Conservation (phyloP, 345 rosid species). For the Pistacia atlantica region DNA sequence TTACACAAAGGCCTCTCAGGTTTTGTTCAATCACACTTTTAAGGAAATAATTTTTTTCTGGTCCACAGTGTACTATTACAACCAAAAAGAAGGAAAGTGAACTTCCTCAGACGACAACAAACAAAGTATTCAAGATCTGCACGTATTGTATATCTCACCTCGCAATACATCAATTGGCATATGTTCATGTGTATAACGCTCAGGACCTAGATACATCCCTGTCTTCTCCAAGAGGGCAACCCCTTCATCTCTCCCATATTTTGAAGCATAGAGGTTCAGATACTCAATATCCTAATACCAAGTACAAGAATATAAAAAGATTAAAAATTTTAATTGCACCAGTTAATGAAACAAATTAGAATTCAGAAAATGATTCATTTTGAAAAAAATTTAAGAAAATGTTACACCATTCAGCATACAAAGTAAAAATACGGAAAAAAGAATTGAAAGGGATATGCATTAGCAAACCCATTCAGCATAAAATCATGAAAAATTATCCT, state of each 20-base stretch:
- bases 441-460: neutral
- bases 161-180: slow-evolving; percentile 84
- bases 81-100: neutral
- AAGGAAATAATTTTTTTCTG: no score
- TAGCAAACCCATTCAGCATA: neutral
- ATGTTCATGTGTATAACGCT: slow-evolving; percentile 88
- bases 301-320: neutral
- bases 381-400: neutral
- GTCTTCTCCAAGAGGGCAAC: slow-evolving; percentile 82
- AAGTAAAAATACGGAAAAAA: neutral
- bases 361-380: slow-evolving; percentile 3
- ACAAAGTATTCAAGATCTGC: slow-evolving; percentile 26
- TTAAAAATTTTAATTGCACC: neutral
- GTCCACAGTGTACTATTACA: neutral
- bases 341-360: neutral
- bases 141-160: slow-evolving; percentile 79
- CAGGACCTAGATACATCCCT: slow-evolving; percentile 82
- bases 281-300: slow-evolving; percentile 71
- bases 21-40: no score
- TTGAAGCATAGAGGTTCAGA: slow-evolving; percentile 71
- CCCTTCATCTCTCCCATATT: slow-evolving; percentile 77
- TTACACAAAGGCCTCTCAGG: no score
- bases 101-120: neutral
- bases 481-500: slow-evolving; percentile 9
- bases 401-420: neutral